Percentiles rank a stretch among this genome's conserved stretches.
phyloP scores from a whole-genome alignment of 1,139 yeast genomes.

The Pichia sp. region DNA sequence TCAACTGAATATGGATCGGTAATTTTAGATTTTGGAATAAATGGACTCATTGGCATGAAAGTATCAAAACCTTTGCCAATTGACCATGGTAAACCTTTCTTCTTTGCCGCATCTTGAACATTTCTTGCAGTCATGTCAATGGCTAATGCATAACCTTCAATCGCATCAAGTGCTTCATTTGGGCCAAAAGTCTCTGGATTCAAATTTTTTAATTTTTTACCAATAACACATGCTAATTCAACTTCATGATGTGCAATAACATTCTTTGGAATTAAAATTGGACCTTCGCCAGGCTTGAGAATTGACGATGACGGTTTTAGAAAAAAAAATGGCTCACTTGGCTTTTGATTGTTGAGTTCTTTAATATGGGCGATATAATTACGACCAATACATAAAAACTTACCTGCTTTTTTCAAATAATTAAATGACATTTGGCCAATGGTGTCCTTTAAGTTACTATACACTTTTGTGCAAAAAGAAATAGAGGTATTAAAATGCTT shows the following conservation, averaged over 20 bases:
- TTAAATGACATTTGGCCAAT: constrained; percentile 57
- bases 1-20: constrained; percentile 70
- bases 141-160: constrained; percentile 81
- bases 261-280: constrained; percentile 78
- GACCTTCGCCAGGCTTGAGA: constrained; percentile 58
- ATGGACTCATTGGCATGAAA: constrained; percentile 72
- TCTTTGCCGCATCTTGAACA: constrained; percentile 91
- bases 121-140: constrained; percentile 93
- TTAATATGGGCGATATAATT: constrained; percentile 92
- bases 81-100: constrained; percentile 93
- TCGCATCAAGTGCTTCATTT: constrained; percentile 65
- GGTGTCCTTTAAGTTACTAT: no score
- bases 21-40: constrained; percentile 59
- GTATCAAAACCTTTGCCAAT: constrained; percentile 97
- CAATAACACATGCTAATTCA: constrained; percentile 77
- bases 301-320: constrained; percentile 74
- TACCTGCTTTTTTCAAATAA: constrained; percentile 62
- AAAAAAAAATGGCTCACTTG: constrained; percentile 84
- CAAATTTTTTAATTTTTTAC: constrained; percentile 56
- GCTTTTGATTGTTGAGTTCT: constrained; percentile 75
- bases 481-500: no score
- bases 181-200: constrained; percentile 50
- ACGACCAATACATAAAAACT: constrained; percentile 91
- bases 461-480: no score
- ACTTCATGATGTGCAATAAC: constrained; percentile 85